These are phyloP conservation scores for Kalanchoe fedtschenkoi DNA, from an alignment of 164 flowering plant species.

Conservation along the genomic window DNA sequence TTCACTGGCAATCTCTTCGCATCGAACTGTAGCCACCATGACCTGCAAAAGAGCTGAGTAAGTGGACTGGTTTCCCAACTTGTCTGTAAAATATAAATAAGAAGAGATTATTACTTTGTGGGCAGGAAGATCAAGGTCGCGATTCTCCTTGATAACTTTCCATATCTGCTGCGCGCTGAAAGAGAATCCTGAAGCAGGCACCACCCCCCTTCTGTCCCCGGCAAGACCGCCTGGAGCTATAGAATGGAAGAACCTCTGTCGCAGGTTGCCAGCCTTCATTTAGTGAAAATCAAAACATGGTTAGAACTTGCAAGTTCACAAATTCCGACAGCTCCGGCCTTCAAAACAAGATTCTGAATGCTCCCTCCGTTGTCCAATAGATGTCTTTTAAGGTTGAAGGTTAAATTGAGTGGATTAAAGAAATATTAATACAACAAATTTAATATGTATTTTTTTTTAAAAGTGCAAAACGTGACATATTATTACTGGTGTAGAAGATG, in stretches of 20 bases:
- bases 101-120: slow-evolving; percentile 66
- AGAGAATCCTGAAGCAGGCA: slow-evolving; percentile 98
- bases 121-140: slow-evolving; percentile 97
- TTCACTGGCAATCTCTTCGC: slow-evolving; percentile 97
- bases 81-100: too few relatives aligned
- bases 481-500: too few relatives aligned
- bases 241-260: slow-evolving; percentile 82
- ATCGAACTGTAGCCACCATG: slow-evolving; percentile 99
- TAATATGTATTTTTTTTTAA: too few relatives aligned
- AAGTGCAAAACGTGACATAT: too few relatives aligned
- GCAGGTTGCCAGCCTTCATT: slow-evolving; percentile 70
- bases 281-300: background rate
- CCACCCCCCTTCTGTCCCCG: slow-evolving; percentile 89
- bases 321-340: background rate
- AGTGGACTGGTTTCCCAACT: too few relatives aligned
- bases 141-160: slow-evolving; percentile 93
- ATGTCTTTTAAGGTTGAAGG: too few relatives aligned
- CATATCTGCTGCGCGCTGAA: slow-evolving; percentile 95
- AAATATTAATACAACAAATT: too few relatives aligned
- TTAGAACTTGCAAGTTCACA: background rate
- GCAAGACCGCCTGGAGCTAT: slow-evolving; percentile 99
- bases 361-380: too few relatives aligned
- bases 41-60: slow-evolving; percentile 46
- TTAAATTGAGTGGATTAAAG: too few relatives aligned
- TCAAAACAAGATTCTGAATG: too few relatives aligned